Percentiles rank a stretch among this genome's conserved stretches.
phyloP scores from a whole-genome alignment of 345 rosid species.

The Eucalyptus erythrocorys region DNA sequence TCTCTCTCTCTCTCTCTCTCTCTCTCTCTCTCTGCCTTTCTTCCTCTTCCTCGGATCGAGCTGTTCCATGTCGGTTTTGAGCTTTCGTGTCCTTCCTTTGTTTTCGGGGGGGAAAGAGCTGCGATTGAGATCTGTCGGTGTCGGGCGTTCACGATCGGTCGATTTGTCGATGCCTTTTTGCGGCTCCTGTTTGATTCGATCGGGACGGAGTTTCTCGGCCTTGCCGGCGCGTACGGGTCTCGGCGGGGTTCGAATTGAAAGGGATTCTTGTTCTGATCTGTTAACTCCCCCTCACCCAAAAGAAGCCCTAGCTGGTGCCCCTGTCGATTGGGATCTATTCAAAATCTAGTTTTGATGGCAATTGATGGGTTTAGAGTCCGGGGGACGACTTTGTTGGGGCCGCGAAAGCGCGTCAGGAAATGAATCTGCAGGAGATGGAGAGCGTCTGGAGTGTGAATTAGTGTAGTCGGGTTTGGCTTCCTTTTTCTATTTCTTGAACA shows the following conservation, averaged over 20 bases:
- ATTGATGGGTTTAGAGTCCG: not conserved
- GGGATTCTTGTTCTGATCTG: not conserved
- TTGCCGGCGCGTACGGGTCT: not conserved
- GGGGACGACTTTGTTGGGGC: not conserved
- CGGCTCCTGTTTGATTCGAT: not conserved
- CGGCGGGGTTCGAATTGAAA: not conserved
- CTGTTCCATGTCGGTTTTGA: not conserved
- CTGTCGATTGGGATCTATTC: not conserved
- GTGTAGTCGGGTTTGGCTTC: not conserved
- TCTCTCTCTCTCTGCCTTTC: not conserved
- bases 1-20: not conserved
- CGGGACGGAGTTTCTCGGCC: not conserved
- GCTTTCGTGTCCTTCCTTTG: not conserved
- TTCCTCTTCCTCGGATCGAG: not conserved
- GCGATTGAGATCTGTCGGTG: not conserved
- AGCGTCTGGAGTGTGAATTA: not conserved
- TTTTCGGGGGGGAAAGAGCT: not conserved
- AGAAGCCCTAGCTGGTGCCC: not conserved
- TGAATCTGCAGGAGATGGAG: not conserved
- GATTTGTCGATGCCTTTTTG: not conserved
- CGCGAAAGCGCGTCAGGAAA: not conserved
- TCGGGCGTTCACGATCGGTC: not conserved
- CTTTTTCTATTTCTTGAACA: not conserved
- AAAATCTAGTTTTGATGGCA: not conserved
- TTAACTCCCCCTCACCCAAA: not conserved